These are phyloP conservation scores for Fusarium sp. DNA, from an alignment of 2,329 filamentous ascomycete species.

Conservation along the genomic window DNA sequence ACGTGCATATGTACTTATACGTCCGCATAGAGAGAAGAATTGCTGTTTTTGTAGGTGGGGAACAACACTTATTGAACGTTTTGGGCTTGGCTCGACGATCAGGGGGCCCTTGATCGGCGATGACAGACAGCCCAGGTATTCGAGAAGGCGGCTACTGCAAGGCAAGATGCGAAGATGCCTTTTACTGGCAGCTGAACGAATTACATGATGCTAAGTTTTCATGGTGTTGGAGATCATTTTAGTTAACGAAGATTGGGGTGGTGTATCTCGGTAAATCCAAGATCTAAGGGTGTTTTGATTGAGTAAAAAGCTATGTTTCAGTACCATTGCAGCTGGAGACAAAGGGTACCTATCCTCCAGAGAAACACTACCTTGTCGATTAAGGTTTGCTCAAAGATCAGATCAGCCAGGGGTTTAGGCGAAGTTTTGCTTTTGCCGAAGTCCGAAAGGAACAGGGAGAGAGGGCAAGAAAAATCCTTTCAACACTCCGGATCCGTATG, in stretches of 20 bases:
- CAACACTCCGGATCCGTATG: slow-evolving; percentile 5
- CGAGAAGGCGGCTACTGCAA: slow-evolving; percentile 30
- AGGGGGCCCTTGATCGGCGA: slow-evolving; percentile 28
- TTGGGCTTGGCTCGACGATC: slow-evolving; percentile 37
- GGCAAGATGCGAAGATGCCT: slow-evolving; percentile 14
- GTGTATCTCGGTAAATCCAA: slow-evolving; percentile 13
- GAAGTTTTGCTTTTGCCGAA: slow-evolving; percentile 28
- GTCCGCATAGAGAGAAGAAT: background rate
- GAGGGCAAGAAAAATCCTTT: background rate
- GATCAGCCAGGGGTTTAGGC: slow-evolving; percentile 37
- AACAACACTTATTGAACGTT: slow-evolving; percentile 13
- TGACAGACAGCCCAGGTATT: slow-evolving; percentile 14
- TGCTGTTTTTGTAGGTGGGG: slow-evolving; percentile 22
- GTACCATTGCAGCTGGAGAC: slow-evolving; percentile 1
- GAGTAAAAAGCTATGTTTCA: background rate
- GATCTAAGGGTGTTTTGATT: slow-evolving; percentile 1
- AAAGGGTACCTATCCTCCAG: slow-evolving; percentile 7
- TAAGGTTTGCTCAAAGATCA: slow-evolving; percentile 40
- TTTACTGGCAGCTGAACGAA: slow-evolving; percentile 6
- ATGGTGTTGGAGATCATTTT: slow-evolving; percentile 8
- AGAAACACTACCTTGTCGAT: slow-evolving; percentile 21
- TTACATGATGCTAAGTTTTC: slow-evolving; percentile 10
- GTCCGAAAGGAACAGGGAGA: slow-evolving; percentile 8
- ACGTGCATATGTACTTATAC: slow-evolving; percentile 1
- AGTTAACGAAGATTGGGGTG: slow-evolving; percentile 3